These are phyloP conservation scores for Bipolaris gigantea DNA, from an alignment of 2,329 filamentous ascomycete genomes.

Conservation along the genomic window DNA sequence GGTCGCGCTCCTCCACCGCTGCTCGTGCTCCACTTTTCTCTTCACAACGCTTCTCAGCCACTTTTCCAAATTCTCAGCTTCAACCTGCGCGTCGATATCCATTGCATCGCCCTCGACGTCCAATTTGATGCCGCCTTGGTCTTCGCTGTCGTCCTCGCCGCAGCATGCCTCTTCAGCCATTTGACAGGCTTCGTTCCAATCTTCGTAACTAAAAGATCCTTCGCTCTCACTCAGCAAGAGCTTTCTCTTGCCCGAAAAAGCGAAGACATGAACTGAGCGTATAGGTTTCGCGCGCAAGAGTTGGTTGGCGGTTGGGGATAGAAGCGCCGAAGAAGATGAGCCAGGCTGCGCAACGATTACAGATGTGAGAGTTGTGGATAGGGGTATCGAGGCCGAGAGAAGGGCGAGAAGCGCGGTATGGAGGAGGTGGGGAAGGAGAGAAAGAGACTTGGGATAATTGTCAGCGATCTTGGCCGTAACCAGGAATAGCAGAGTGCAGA, in stretches of 20 bases:
- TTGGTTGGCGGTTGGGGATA: slow-evolving; percentile 63
- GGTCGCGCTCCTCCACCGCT: slow-evolving; percentile 46
- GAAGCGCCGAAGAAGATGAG: slow-evolving; percentile 57
- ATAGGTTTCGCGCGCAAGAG: slow-evolving; percentile 67
- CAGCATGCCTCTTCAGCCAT: slow-evolving; percentile 68
- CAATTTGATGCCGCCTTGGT: slow-evolving; percentile 37
- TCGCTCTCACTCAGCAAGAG: slow-evolving; percentile 80
- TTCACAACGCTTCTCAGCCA: slow-evolving; percentile 48
- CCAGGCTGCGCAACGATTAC: slow-evolving; percentile 77
- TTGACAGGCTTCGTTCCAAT: slow-evolving; percentile 73
- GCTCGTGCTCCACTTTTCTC: slow-evolving; percentile 45
- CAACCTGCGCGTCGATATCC: slow-evolving; percentile 41
- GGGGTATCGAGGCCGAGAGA: slow-evolving; percentile 78
- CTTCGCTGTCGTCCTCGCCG: slow-evolving; percentile 48
- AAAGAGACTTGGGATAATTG: slow-evolving; percentile 63
- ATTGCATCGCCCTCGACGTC: slow-evolving; percentile 40
- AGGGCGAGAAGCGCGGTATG: slow-evolving; percentile 83
- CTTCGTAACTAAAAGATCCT: slow-evolving; percentile 72
- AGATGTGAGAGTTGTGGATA: slow-evolving; percentile 76
- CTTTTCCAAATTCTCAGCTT: slow-evolving; percentile 36
- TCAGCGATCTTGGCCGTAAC: slow-evolving; percentile 13
- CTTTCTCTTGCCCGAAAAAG: slow-evolving; percentile 68
- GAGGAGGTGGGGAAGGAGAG: slow-evolving; percentile 77
- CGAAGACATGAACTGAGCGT: slow-evolving; percentile 83
- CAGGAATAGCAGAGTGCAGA: slow-evolving; percentile 10